These are phyloP conservation scores for Crithidia expoeki DNA, from an alignment of 208 protist genomes.

Conservation along the genomic window DNA sequence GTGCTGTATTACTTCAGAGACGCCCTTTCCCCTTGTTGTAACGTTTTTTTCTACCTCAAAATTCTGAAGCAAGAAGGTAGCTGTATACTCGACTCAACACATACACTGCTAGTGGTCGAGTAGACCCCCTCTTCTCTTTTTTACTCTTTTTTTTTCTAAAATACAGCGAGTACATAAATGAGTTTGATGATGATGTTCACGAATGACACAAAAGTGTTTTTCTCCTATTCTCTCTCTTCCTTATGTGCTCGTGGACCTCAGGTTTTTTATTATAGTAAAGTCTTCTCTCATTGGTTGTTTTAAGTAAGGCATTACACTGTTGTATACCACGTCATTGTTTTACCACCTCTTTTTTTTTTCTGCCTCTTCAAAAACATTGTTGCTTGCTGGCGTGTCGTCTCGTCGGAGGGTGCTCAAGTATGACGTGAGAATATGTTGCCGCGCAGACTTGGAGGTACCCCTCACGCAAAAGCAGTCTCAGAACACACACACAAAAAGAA, in stretches of 20 bases:
- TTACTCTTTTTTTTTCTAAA: background rate
- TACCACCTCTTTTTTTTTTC: conserved; percentile 15
- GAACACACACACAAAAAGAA: conserved; percentile 2
- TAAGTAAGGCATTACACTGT: background rate
- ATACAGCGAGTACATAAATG: background rate
- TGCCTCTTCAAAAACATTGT: background rate
- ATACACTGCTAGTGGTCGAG: conserved; percentile 14
- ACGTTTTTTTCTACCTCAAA: conserved; percentile 1
- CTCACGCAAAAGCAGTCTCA: background rate
- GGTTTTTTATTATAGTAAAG: conserved; percentile 10
- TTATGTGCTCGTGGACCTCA: background rate
- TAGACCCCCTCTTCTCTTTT: conserved; percentile 1
- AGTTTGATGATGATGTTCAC: background rate
- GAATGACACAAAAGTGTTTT: background rate
- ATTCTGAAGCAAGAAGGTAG: background rate
- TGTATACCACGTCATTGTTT: background rate
- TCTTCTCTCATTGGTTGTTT: conserved; percentile 14
- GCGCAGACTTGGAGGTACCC: background rate
- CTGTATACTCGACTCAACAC: conserved; percentile 7
- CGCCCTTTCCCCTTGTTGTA: background rate
- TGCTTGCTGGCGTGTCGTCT: conserved; percentile 3
- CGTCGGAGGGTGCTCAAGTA: background rate
- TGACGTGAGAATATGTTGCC: conserved; percentile 8
- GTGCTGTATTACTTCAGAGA: background rate
- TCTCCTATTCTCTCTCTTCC: conserved; percentile 14